A percentile compares a stretch with the other conserved stretches of the same genome.
These are phyloP conservation scores for Dactylonectria macrodidyma DNA, from an alignment of 2,329 filamentous ascomycete genomes.

Conservation along the genomic window DNA sequence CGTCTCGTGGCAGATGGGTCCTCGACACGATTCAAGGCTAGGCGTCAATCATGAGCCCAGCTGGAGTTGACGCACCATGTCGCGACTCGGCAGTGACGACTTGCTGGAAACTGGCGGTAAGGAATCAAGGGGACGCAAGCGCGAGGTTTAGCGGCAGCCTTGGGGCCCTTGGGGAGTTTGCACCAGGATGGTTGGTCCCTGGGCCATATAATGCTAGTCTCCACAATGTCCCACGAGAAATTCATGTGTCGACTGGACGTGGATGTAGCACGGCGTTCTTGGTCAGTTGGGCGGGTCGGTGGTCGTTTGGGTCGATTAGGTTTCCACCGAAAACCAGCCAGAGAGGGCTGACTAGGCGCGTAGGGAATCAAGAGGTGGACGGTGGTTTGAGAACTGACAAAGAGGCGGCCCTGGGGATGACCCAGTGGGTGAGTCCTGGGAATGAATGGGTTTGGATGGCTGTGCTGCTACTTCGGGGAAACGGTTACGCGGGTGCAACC, in stretches of 20 bases:
- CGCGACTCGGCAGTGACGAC: constrained; percentile 9
- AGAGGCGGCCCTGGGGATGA: constrained; percentile 6
- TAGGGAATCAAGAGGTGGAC: too few species aligned
- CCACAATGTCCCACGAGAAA: constrained; percentile 6
- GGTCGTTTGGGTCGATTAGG: background rate
- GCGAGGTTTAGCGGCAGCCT: constrained; percentile 10
- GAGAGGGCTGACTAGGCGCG: background rate
- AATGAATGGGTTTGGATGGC: too few species aligned
- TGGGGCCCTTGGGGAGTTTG: background rate
- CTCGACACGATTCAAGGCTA: constrained; percentile 17
- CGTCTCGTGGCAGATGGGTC: constrained; percentile 39
- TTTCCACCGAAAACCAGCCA: constrained; percentile 1
- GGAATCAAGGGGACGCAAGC: constrained; percentile 13
- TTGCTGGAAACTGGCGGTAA: constrained; percentile 46
- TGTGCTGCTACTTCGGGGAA: constrained; percentile 12
- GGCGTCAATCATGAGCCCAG: constrained; percentile 22
- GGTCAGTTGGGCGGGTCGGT: background rate
- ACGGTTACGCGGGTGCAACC: constrained; percentile 41
- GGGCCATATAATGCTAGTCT: constrained; percentile 14
- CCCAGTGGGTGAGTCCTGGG: background rate
- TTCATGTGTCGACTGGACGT: background rate
- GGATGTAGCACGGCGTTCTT: background rate
- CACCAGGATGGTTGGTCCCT: constrained; percentile 13
- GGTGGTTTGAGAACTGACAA: background rate
- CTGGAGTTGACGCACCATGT: constrained; percentile 36